Percentiles rank a stretch among this genome's conserved stretches.
Evolutionary conservation across 2,329 filamentous ascomycete species (phyloP).

Genomic region (Parafenestella ontariensis): DNA sequence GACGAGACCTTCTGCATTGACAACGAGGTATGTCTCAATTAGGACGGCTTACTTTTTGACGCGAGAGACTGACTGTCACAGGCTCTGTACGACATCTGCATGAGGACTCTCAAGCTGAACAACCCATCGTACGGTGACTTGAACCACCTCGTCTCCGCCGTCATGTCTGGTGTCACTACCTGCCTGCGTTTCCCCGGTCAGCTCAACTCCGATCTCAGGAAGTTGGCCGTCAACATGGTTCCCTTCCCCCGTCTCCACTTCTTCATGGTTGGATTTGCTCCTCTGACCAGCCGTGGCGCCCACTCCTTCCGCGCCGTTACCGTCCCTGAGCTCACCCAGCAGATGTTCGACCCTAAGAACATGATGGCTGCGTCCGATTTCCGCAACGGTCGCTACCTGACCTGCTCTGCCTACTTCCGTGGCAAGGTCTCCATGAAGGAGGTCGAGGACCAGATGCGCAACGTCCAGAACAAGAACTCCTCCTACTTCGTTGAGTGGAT

Average conservation of each 20-base stretch:
- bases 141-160: constrained; percentile 98
- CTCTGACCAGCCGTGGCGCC: constrained; percentile 90
- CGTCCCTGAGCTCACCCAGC: constrained; percentile 98
- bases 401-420: constrained; percentile 99
- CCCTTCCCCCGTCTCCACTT: constrained; percentile 99
- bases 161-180: constrained; percentile 99
- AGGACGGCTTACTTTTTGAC: constrained; percentile 1
- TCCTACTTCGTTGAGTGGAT: constrained; percentile 99
- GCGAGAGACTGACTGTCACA: constrained; percentile 31
- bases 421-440: constrained; percentile 99
- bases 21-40: constrained; percentile 73
- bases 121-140: constrained; percentile 99
- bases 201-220: constrained; percentile 99
- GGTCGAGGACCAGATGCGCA: constrained; percentile 99
- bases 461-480: constrained; percentile 99
- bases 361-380: constrained; percentile 99
- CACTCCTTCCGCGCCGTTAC: constrained; percentile 97
- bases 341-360: constrained; percentile 99
- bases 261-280: constrained; percentile 99
- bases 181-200: constrained; percentile 99
- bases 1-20: constrained; percentile 99
- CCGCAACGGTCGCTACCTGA: constrained; percentile 99
- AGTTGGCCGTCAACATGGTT: constrained; percentile 99
- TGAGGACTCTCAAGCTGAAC: constrained; percentile 98
- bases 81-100: constrained; percentile 99